Evolutionary conservation across 2,329 filamentous ascomycete species (phyloP), one percentile per base, ranked within the genome.

Genomic region (Verticillium longisporum): DNA sequence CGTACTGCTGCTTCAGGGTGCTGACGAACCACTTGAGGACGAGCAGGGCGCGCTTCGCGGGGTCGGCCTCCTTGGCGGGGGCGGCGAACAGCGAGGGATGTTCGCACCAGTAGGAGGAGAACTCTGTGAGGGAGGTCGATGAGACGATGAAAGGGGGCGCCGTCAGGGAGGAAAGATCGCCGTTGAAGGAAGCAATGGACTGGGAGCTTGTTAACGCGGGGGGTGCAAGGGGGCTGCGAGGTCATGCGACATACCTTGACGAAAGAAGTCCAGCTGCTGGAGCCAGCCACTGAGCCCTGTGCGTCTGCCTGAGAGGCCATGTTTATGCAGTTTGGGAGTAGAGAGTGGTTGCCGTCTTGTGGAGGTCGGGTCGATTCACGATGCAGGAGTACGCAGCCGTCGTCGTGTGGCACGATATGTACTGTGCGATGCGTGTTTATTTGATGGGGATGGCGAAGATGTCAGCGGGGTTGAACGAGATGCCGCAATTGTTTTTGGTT

Each of bases 21-120:
- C 88, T 93, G 60, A 98, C 78, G 78, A 97, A 98, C 94, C 94
- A 98, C 76, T 94, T 96, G 68, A 97, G 80, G n/a, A 98, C 94
- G 37, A 94, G 81, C 66, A 96, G 77, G 21, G 91, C 88, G 64
- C 94, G 87, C 79, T 92, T 95, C 69, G 89, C 86, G 0, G 92
- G 84, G 72, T 96, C 90, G 59, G 87, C 69, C 74, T 97, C 92
- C 61, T 83, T 82, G 57, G 92, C 89, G 2, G 94, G 91, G 13
- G 93, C 92, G 63, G 92, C 86, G 68, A 98, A 89, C 63, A 97
- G 77, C 18, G 80, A 75, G 3, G 90, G 90, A 70, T 92, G 88
- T 67, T 92, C 90, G 64, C 87, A 88, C 90, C 90, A 94, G 78
- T 92, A 93, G 59, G 88, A 85, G 64, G 88, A 91, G 78, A 90